Evolutionary conservation across 345 rosid species (phyloP).

Genomic region (Lagerstroemia speciosa): DNA sequence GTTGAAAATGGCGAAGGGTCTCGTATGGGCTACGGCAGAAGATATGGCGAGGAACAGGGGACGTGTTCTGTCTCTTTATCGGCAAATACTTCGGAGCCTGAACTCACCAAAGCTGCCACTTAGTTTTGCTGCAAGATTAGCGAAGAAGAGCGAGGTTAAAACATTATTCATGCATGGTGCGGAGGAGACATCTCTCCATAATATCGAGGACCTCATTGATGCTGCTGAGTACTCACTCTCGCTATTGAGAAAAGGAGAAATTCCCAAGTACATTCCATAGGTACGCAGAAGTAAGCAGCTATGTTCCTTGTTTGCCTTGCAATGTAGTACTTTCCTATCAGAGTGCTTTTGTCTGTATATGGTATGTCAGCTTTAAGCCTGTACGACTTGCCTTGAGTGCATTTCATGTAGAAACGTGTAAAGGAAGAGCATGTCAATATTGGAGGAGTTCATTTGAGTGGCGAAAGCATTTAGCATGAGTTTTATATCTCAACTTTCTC

Average conservation of each 20-base stretch:
- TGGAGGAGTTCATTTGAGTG: too few species aligned
- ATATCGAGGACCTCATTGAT: slow-evolving; percentile 36
- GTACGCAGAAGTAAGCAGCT: background rate
- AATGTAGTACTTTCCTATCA: background rate
- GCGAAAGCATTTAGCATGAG: too few species aligned
- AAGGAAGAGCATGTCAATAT: too few species aligned
- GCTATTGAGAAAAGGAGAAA: slow-evolving; percentile 27
- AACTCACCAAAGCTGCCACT: slow-evolving; percentile 36
- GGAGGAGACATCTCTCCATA: slow-evolving; percentile 35
- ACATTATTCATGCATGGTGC: slow-evolving; percentile 38
- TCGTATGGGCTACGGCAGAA: slow-evolving; percentile 39
- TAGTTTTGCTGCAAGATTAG: slow-evolving; percentile 33
- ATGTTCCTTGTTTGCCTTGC: background rate
- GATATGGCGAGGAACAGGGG: slow-evolving; percentile 31
- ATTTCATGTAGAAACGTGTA: too few species aligned
- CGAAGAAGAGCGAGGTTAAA: slow-evolving; percentile 41
- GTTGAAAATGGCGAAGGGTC: slow-evolving; percentile 19
- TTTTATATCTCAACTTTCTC: too few species aligned
- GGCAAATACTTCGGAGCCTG: slow-evolving; percentile 39
- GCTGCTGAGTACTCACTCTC: slow-evolving; percentile 39
- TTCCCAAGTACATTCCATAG: slow-evolving; percentile 31
- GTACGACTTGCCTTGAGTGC: too few species aligned
- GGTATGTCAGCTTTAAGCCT: too few species aligned
- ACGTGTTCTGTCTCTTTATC: slow-evolving; percentile 30
- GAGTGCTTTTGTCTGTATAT: background rate